Percentiles rank a stretch among this genome's conserved stretches.
phyloP scores from a whole-genome alignment of 441 rosid genomes.

The Macaranga tanarius region DNA sequence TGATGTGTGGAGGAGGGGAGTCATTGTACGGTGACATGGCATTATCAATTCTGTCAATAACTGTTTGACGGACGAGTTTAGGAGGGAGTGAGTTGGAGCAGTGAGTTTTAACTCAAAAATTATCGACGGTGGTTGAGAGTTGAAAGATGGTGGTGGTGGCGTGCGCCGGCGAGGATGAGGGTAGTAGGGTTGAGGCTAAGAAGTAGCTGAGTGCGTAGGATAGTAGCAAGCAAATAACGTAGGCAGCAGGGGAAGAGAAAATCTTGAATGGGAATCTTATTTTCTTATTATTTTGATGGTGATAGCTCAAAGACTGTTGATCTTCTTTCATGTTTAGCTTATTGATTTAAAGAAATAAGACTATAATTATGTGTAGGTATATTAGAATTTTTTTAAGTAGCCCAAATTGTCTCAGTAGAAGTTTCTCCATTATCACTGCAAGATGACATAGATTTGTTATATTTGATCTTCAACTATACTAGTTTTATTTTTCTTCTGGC shows the following conservation, averaged over 20 bases:
- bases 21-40: constrained; percentile 50
- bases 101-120: constrained; percentile 52
- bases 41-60: constrained; percentile 51
- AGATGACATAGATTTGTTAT: not conserved
- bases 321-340: constrained; percentile 45
- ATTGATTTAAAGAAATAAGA: not conserved
- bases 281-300: constrained; percentile 21
- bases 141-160: not conserved
- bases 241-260: constrained; percentile 30
- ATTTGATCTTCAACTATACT: not conserved
- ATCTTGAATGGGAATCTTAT: constrained; percentile 20
- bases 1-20: constrained; percentile 54
- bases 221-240: constrained; percentile 37
- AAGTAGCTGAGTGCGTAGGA: constrained; percentile 55
- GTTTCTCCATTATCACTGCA: not conserved
- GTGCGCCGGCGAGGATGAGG: constrained; percentile 17
- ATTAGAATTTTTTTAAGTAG: not conserved
- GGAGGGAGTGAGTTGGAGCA: constrained; percentile 47
- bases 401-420: not conserved
- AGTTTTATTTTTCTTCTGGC: constrained; percentile 1
- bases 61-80: constrained; percentile 35
- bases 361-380: not conserved
- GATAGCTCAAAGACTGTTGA: constrained; percentile 8
- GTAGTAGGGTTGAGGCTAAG: constrained; percentile 33
- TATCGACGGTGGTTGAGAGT: constrained; percentile 25